Base-by-base conservation (phyloP, 2,329 filamentous ascomycete species). In the Didymellaceae sp. region DNA sequence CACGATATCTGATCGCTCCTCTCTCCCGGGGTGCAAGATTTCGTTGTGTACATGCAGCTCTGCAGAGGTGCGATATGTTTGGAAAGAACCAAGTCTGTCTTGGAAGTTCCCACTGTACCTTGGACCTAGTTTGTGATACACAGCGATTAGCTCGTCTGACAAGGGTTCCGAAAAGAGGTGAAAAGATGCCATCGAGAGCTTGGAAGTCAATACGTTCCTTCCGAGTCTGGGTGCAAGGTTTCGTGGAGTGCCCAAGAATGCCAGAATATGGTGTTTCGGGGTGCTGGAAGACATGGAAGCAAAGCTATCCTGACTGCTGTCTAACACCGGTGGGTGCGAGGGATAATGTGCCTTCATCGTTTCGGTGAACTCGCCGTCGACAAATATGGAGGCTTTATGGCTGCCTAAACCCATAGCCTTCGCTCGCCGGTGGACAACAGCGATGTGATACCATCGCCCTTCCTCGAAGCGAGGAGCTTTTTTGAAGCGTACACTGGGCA, bases 71-170 rank as follows among this genome's bases (percentile, higher is more conserved):
- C 89, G 86, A 68, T 99, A 99, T 0, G 95, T 99, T 68, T 97
- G 91, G 66, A 99, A 96, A 1, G 91, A 93, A 5, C 95, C 94
- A 11, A 99, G 81, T 61, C 91, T 94, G 67, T 99, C 94, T 74
- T 99, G 94, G 62, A 96, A 96, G 68, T 99, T 99, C 13, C 94
- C 94, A 66, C 91, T 87, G 63, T 99, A 99, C 38, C 91, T 86
- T 18, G 91, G 89, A 0, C 94, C 93, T 14, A 99, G 85, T 40
- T 92, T 89, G 68, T 88, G 90, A 65, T 96, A 90, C 0, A 99
- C 94, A 10, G 93, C 88, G 46, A 99, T 80, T 53, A 96, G 83
- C 71, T 99, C 94, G 67, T 97, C 93, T 52, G 91, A 96, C 26
- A 97, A 78, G 0, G 87, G 84, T 52, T 96, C 90, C 50, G 93